Conservation (phyloP, 495 filamentous ascomycete species). For the Penicillium malachiteum region DNA sequence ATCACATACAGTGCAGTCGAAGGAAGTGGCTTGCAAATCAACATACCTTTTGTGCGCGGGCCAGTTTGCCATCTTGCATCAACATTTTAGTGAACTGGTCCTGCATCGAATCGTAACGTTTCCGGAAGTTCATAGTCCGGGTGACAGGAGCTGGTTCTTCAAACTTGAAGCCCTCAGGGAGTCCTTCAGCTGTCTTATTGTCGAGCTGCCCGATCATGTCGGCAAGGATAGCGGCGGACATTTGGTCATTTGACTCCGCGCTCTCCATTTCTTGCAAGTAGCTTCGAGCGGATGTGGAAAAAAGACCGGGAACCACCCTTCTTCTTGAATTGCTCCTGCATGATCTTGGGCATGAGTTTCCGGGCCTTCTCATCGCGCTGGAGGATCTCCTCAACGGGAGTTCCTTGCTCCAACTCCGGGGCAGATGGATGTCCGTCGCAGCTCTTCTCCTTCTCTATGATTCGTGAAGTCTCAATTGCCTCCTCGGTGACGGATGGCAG, state of each 20-base stretch:
- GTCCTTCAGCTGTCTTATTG: slow-evolving; percentile 21
- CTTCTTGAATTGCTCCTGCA: slow-evolving; percentile 56
- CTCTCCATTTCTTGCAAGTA: slow-evolving; percentile 27
- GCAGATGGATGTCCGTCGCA: slow-evolving; percentile 47
- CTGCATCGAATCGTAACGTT: slow-evolving; percentile 79
- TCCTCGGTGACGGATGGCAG: slow-evolving; percentile 64
- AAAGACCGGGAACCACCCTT: slow-evolving; percentile 54
- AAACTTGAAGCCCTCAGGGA: slow-evolving; percentile 65
- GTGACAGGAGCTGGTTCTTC: slow-evolving; percentile 65
- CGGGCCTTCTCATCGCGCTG: slow-evolving; percentile 59
- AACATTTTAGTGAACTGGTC: slow-evolving; percentile 84
- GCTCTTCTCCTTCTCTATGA: slow-evolving; percentile 45
- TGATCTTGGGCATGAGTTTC: slow-evolving; percentile 66
- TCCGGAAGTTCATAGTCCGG: slow-evolving; percentile 60
- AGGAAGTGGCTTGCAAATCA: neutral
- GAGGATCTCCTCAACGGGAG: slow-evolving; percentile 62
- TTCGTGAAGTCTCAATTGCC: slow-evolving; percentile 55
- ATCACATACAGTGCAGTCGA: neutral
- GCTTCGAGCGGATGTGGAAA: slow-evolving; percentile 54
- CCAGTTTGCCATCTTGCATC: slow-evolving; percentile 86
- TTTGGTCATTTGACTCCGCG: slow-evolving; percentile 16
- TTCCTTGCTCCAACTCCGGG: slow-evolving; percentile 65
- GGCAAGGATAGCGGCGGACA: slow-evolving; percentile 36
- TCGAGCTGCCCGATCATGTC: slow-evolving; percentile 40
- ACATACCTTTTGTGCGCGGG: slow-evolving; percentile 73